Conservation (phyloP, 306 rosid genomes). For the Casuarina equisetifolia region DNA sequence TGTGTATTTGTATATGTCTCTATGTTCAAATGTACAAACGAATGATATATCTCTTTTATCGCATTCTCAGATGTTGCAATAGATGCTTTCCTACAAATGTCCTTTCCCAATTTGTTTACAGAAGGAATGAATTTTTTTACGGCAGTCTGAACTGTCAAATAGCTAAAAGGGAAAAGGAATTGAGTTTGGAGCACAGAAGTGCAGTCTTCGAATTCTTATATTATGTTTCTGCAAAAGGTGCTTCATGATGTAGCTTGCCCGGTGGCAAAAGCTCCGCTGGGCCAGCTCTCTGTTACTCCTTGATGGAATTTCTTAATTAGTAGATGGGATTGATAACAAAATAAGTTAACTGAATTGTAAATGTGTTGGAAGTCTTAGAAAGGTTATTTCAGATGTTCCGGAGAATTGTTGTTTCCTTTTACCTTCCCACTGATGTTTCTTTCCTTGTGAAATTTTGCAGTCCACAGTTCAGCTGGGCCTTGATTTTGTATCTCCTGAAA, state of each 20-base stretch:
- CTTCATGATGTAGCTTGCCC: neutral
- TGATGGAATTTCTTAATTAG: neutral
- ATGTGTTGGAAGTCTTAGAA: neutral
- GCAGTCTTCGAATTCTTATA: neutral
- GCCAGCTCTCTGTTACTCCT: neutral
- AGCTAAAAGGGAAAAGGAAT: neutral
- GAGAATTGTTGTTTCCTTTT: neutral
- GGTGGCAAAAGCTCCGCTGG: neutral
- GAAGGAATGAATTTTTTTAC: neutral
- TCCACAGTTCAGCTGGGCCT: conserved; percentile 91
- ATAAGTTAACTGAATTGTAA: neutral
- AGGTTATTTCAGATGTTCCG: neutral
- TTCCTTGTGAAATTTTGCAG: conserved; percentile 52
- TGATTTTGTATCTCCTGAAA: conserved; percentile 98
- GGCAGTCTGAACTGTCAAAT: neutral
- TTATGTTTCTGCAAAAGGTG: neutral
- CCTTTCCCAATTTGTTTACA: neutral
- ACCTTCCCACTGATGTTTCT: conserved; percentile 11
- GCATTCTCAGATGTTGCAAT: neutral
- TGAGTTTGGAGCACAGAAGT: neutral
- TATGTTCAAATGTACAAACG: neutral
- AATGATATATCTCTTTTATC: neutral
- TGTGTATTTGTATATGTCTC: neutral
- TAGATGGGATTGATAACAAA: neutral
- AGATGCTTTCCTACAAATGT: neutral